phyloP scores from a whole-genome alignment of 768 basidiomycete species.

The Cantharellus cinnabarinus region DNA sequence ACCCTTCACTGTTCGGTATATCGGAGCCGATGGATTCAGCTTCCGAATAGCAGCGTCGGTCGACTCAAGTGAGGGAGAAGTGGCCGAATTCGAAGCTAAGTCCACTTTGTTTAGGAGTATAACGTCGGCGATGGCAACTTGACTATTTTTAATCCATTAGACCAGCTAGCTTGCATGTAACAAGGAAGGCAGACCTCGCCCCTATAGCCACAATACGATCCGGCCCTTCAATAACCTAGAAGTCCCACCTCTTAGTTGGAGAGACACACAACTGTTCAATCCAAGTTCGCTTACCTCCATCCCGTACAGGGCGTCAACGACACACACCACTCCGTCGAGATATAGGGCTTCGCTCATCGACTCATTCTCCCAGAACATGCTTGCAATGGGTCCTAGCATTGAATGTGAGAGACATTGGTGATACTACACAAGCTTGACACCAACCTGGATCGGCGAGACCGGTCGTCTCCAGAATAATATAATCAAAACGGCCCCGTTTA shows the following conservation, averaged over 20 bases:
- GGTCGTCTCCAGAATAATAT: conserved; percentile 89
- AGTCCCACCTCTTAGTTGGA: not conserved
- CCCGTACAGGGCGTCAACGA: conserved; percentile 79
- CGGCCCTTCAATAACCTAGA: not conserved
- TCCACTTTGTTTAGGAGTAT: conserved; percentile 86
- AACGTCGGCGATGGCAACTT: conserved; percentile 84
- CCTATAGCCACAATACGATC: not conserved
- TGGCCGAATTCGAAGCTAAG: conserved; percentile 26
- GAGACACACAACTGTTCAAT: not conserved
- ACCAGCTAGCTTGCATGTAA: not conserved
- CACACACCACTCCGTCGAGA: conserved; percentile 73
- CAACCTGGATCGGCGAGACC: conserved; percentile 87
- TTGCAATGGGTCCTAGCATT: conserved; percentile 31
- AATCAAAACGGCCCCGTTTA: conserved; percentile 74
- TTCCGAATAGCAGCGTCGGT: conserved; percentile 30
- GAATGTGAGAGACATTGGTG: not conserved
- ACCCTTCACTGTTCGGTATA: conserved; percentile 51
- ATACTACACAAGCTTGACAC: not conserved
- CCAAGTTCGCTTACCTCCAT: conserved; percentile 22
- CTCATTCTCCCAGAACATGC: conserved; percentile 27
- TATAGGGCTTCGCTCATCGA: conserved; percentile 20
- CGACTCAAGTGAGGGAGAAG: conserved; percentile 22
- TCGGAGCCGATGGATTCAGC: conserved; percentile 61
- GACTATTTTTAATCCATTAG: conserved; percentile 28
- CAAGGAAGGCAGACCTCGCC: not conserved